A percentile compares a stretch with the other conserved stretches of the same genome.
Evolutionary conservation across 1,284 basidiomycete species (phyloP).

Genomic region (Cutaneotrichosporon mucoides): DNA sequence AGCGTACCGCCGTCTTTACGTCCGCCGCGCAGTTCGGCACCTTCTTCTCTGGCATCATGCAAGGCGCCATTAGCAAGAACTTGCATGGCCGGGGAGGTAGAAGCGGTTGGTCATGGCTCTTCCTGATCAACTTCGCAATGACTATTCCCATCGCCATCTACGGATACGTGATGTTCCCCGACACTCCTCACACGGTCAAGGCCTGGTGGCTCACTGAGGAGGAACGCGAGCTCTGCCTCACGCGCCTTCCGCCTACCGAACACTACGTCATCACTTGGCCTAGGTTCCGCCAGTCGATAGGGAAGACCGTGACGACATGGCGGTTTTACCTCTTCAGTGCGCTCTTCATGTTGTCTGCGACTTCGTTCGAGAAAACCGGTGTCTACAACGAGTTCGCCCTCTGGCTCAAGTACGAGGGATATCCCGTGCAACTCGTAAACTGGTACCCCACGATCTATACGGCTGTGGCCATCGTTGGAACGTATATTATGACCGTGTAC

Average conservation of each 20-base stretch:
- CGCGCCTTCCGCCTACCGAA: slow-evolving; percentile 25
- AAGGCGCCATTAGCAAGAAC: slow-evolving; percentile 36
- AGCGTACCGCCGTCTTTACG: slow-evolving; percentile 40
- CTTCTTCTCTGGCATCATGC: slow-evolving; percentile 43
- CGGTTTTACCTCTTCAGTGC: slow-evolving; percentile 35
- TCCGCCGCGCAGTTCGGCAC: slow-evolving; percentile 37
- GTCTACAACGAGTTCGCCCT: slow-evolving; percentile 37
- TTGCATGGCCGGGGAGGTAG: slow-evolving; percentile 23
- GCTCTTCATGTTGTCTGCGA: slow-evolving; percentile 35
- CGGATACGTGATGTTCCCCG: slow-evolving; percentile 45
- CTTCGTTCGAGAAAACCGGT: slow-evolving; percentile 19
- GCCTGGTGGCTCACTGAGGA: slow-evolving; percentile 40
- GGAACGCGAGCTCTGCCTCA: slow-evolving; percentile 30
- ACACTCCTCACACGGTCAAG: slow-evolving; percentile 34
- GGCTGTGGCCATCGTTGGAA: slow-evolving; percentile 36
- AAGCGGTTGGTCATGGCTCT: background rate
- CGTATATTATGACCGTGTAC: slow-evolving; percentile 35
- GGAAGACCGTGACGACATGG: slow-evolving; percentile 24
- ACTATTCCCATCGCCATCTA: slow-evolving; percentile 39
- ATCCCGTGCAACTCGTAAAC: slow-evolving; percentile 23
- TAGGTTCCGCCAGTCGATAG: slow-evolving; percentile 23
- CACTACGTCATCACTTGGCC: slow-evolving; percentile 30
- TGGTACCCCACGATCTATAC: slow-evolving; percentile 36
- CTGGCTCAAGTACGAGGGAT: slow-evolving; percentile 30
- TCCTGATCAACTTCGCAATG: slow-evolving; percentile 33